Conservation (phyloP, 192 early-diverging fungal species). For the Chytriomyces sp. region DNA sequence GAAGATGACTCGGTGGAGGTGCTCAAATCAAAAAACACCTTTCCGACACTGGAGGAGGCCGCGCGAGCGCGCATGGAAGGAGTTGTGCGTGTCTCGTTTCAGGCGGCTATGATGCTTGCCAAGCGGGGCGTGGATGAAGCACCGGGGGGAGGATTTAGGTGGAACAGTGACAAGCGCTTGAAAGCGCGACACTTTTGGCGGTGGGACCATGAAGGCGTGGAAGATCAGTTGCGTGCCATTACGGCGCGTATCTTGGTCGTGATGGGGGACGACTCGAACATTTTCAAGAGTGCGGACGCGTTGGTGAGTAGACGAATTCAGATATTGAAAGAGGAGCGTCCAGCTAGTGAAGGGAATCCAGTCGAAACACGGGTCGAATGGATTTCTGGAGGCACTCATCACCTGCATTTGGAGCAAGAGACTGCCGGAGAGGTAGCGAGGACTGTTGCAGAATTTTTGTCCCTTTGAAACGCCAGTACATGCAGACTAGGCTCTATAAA, state of each 20-base stretch:
- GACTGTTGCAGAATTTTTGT: neutral
- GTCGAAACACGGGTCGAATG: constrained; percentile 14
- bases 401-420: constrained; percentile 47
- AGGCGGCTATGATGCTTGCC: constrained; percentile 38
- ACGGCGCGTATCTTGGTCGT: constrained; percentile 22
- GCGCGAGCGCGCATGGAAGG: constrained; percentile 36
- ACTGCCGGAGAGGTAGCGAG: neutral
- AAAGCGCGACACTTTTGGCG: constrained; percentile 39
- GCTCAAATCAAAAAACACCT: constrained; percentile 9
- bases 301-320: constrained; percentile 20
- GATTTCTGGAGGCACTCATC: constrained; percentile 29
- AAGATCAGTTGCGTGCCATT: constrained; percentile 23
- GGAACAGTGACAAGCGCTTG: constrained; percentile 41
- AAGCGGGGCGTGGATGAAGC: constrained; percentile 33
- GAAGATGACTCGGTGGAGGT: neutral
- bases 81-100: constrained; percentile 36
- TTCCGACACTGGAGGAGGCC: constrained; percentile 39
- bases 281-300: constrained; percentile 19
- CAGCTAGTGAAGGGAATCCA: neutral
- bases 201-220: constrained; percentile 33
- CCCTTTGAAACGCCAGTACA: too few relatives aligned
- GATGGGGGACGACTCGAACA: constrained; percentile 10
- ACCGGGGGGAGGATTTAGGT: constrained; percentile 15
- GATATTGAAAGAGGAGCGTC: constrained; percentile 4
- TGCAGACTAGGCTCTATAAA: too few relatives aligned